A percentile compares a stretch with the other conserved stretches of the same genome.
Conservation (phyloP, 495 filamentous ascomycete genomes). For the Tuber indicum region DNA sequence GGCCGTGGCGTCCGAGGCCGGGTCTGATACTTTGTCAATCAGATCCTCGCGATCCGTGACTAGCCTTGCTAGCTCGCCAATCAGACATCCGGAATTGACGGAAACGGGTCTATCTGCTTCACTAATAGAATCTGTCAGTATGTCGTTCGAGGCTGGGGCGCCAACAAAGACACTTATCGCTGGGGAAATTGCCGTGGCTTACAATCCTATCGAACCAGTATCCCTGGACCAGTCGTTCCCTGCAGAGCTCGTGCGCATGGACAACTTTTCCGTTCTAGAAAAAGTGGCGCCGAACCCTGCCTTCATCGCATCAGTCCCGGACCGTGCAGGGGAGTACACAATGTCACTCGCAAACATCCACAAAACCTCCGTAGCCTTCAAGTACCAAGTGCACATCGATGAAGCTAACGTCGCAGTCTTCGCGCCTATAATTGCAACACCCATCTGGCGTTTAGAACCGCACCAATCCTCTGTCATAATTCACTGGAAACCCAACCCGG, state of each 20-base stretch:
- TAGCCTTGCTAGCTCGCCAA: conserved; percentile 51
- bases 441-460: conserved; percentile 75
- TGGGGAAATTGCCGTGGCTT: conserved; percentile 85
- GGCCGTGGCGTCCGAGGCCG: conserved; percentile 50
- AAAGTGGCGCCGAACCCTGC: conserved; percentile 91
- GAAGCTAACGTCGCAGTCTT: conserved; percentile 55
- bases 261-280: conserved; percentile 85
- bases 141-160: conserved; percentile 68
- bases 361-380: conserved; percentile 78
- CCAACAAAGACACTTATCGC: conserved; percentile 66
- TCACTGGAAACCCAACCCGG: conserved; percentile 77
- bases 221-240: conserved; percentile 44
- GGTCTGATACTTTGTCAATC: conserved; percentile 87
- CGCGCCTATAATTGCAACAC: conserved; percentile 69
- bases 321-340: conserved; percentile 73
- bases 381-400: conserved; percentile 85
- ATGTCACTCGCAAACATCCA: conserved; percentile 64
- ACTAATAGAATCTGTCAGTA: conserved; percentile 82
- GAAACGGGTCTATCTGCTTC: conserved; percentile 80
- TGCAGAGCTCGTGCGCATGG: conserved; percentile 67
- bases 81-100: conserved; percentile 75
- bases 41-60: conserved; percentile 77
- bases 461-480: conserved; percentile 76
- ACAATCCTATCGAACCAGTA: conserved; percentile 58
- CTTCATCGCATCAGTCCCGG: conserved; percentile 67